These are phyloP conservation scores for Effrenium voratum DNA, from an alignment of 73 alveolate species.

Conservation along the genomic window DNA sequence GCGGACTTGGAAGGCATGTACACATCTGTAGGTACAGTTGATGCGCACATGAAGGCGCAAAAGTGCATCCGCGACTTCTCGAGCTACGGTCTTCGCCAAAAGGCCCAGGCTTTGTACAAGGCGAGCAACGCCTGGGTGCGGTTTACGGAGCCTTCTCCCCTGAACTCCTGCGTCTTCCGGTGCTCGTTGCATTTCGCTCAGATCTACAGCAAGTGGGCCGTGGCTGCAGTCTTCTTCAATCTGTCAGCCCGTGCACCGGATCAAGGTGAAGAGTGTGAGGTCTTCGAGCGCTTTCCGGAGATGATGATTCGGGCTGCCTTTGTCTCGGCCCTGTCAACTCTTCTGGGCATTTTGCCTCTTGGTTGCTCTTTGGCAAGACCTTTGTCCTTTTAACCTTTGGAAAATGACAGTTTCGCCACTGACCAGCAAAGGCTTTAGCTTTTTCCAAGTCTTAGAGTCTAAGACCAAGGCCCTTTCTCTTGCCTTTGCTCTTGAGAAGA, in stretches of 20 bases:
- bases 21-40: not conserved
- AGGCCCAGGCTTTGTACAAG: not conserved
- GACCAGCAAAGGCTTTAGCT: too few species aligned
- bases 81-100: not conserved
- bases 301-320: not conserved
- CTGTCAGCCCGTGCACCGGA: not conserved
- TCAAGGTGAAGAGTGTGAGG: not conserved
- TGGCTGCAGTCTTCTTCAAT: not conserved
- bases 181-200: not conserved
- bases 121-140: not conserved
- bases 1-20: not conserved
- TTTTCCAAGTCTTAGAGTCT: too few species aligned
- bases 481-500: too few species aligned
- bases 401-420: too few species aligned
- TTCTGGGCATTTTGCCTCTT: too few species aligned
- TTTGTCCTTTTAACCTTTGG: too few species aligned
- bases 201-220: slow-evolving; percentile 16
- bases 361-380: too few species aligned
- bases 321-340: too few species aligned
- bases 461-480: too few species aligned
- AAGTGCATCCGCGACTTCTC: not conserved
- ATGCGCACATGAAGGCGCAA: not conserved
- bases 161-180: not conserved
- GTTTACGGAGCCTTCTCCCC: not conserved
- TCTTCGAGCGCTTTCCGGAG: not conserved